Percentiles rank a stretch among this genome's conserved stretches.
Evolutionary conservation across 2,329 filamentous ascomycete species (phyloP).

Genomic region (Balansia obtecta): DNA sequence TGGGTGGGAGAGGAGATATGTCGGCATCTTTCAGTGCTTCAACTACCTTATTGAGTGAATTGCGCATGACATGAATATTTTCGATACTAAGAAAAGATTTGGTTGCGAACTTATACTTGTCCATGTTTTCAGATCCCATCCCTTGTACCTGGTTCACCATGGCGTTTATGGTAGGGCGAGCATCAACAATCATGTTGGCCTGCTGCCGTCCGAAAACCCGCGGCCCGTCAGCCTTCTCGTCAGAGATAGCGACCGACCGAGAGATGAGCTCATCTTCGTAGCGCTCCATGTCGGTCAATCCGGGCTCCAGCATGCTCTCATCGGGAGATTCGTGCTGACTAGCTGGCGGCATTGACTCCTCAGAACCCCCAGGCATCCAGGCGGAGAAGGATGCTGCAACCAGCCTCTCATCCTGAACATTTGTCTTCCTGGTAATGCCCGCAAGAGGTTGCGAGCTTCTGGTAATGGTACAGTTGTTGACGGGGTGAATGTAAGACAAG

Average conservation of each 20-base stretch:
- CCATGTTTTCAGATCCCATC: slow-evolving; percentile 93
- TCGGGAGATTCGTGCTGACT: slow-evolving; percentile 39
- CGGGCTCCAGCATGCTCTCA: slow-evolving; percentile 27
- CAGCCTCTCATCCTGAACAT: slow-evolving; percentile 89
- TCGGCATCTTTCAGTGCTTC: slow-evolving; percentile 90
- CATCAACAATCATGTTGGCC: slow-evolving; percentile 89
- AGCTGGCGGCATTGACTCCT: slow-evolving; percentile 20
- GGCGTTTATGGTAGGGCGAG: slow-evolving; percentile 85
- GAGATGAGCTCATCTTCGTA: slow-evolving; percentile 56
- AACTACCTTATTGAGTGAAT: slow-evolving; percentile 75
- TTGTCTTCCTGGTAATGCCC: slow-evolving; percentile 76
- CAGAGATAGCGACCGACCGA: slow-evolving; percentile 27
- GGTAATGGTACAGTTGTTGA: slow-evolving; percentile 96
- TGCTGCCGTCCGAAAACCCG: slow-evolving; percentile 85
- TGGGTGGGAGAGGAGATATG: slow-evolving; percentile 69
- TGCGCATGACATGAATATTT: slow-evolving; percentile 97
- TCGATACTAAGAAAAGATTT: slow-evolving; percentile 93
- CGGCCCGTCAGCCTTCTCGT: slow-evolving; percentile 48
- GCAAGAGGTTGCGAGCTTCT: slow-evolving; percentile 86
- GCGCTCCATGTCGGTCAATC: slow-evolving; percentile 50
- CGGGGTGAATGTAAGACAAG: slow-evolving; percentile 84
- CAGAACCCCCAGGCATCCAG: slow-evolving; percentile 20
- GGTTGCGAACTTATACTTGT: slow-evolving; percentile 83
- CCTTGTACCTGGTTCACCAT: slow-evolving; percentile 89
- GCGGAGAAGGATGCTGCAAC: slow-evolving; percentile 76